Base-by-base conservation (phyloP, 2,329 filamentous ascomycete genomes). In the Cordyceps farinosa region DNA sequence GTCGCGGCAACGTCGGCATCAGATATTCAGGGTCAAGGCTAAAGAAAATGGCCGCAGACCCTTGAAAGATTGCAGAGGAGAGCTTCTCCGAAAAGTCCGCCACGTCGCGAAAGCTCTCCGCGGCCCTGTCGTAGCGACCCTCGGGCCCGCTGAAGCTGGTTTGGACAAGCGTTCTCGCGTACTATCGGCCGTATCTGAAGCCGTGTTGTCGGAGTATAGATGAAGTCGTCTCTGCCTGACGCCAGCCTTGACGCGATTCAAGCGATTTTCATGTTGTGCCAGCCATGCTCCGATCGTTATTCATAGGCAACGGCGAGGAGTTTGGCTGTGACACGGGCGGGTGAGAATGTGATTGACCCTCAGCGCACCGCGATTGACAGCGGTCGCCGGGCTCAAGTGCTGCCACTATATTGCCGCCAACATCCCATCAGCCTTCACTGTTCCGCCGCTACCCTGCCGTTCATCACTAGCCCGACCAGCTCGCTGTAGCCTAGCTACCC, bases 381-480 rank as follows among this genome's bases (percentile, higher is more conserved):
- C n/a, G n/a, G n/a, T n/a, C n/a, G n/a, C n/a, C n/a, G n/a, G n/a
- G n/a, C n/a, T n/a, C 66, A 90, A 89, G 74, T 87, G 91, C 71
- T 95, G 90, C 76, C 94, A 98, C 78, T 97, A 89, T 78, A 83
- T 98, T 45, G 94, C 93, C 27, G 86, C 80, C 72, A 87, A 87
- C 74, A 76, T 87, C 55, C 82, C 45, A 74, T 86, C 67, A 74
- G 73, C 67, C 83, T n/a, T n/a, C n/a, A n/a, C n/a, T n/a, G n/a
- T n/a, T n/a, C n/a, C n/a, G n/a, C n/a, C n/a, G n/a, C n/a, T n/a
- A n/a, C 84, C 3, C 76, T 77, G 59, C 83, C 76, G 38, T 84
- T 84, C 7, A 85, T 83, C 47, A 76, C 95, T 47, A 84, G 89
- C n/a, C 82, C 36, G 87, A n/a, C n/a, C 95, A 74, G 82, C 95